phyloP scores from a whole-genome alignment of 345 rosid genomes.

The Limnanthes douglasii region DNA sequence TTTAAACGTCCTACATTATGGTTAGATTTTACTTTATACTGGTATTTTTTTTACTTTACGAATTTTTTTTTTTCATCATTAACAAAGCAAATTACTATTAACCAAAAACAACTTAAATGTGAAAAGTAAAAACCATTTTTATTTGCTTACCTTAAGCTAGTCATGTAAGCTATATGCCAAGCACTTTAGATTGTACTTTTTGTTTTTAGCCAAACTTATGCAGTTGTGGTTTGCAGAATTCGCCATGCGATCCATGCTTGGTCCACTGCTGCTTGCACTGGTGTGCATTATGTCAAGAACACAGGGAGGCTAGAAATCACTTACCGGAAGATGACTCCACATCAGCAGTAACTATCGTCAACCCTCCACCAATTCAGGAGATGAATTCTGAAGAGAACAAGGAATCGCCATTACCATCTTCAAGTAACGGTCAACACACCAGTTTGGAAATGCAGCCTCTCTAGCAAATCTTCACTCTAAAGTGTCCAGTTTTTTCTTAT shows the following conservation, averaged over 20 bases:
- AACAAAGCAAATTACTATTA: too few species aligned
- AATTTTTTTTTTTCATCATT: too few species aligned
- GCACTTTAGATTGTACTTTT: not conserved
- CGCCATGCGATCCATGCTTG: constrained; percentile 73
- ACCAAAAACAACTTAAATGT: too few species aligned
- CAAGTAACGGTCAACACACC: constrained; percentile 19
- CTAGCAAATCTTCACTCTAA: constrained; percentile 18
- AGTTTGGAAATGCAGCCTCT: constrained; percentile 41
- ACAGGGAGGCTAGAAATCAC: constrained; percentile 82
- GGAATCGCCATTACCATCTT: constrained; percentile 19
- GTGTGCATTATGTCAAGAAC: constrained; percentile 93
- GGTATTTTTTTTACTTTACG: too few species aligned
- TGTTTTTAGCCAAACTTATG: not conserved
- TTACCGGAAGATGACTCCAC: constrained; percentile 31
- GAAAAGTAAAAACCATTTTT: too few species aligned
- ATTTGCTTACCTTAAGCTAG: too few species aligned
- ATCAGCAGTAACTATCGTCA: constrained; percentile 27
- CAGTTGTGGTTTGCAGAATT: constrained; percentile 30
- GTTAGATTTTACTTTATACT: too few species aligned
- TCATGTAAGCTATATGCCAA: too few species aligned
- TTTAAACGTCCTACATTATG: too few species aligned
- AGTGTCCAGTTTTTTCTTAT: too few species aligned
- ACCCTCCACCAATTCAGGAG: constrained; percentile 67
- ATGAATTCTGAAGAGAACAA: constrained; percentile 34
- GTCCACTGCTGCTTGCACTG: constrained; percentile 84